phyloP scores from a whole-genome alignment of 164 flowering plant genomes.

The Aristolochia contorta region DNA sequence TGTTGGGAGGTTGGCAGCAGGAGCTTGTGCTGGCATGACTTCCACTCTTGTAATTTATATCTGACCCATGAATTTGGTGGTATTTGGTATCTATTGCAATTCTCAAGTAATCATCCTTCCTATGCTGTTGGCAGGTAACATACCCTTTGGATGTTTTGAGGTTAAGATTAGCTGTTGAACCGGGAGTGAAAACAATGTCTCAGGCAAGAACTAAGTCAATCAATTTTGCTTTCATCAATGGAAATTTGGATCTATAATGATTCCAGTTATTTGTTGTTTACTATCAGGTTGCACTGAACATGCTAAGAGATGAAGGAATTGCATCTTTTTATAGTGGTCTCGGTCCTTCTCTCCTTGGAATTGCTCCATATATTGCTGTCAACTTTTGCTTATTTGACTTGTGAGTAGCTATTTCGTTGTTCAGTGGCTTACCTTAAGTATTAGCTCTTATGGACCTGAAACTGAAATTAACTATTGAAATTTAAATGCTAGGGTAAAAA shows the following conservation, averaged over 20 bases:
- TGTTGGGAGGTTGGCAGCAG: conserved; percentile 88
- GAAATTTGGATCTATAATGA: background rate
- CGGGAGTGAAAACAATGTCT: conserved; percentile 74
- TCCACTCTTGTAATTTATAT: conserved; percentile 67
- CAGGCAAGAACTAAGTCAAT: conserved; percentile 36
- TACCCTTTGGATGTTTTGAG: conserved; percentile 94
- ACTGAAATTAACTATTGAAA: background rate
- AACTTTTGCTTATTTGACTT: conserved; percentile 91
- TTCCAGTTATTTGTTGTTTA: conserved; percentile 1
- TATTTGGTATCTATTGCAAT: background rate
- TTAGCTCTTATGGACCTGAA: background rate
- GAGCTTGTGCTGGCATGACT: conserved; percentile 99
- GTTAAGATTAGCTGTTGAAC: conserved; percentile 90
- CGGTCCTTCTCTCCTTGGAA: conserved; percentile 92
- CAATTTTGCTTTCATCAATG: background rate
- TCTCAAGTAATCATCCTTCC: background rate
- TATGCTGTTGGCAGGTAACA: conserved; percentile 45
- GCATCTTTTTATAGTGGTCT: conserved; percentile 86
- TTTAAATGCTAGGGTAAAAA: conserved; percentile 56
- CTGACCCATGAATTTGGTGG: background rate
- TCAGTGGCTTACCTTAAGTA: background rate
- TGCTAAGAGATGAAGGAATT: conserved; percentile 88
- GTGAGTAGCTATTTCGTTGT: conserved; percentile 38
- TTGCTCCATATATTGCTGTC: conserved; percentile 97
- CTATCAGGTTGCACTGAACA: conserved; percentile 74